Evolutionary conservation across 352 stramenopile species (phyloP).

Genomic region (Sclerospora graminicola): DNA sequence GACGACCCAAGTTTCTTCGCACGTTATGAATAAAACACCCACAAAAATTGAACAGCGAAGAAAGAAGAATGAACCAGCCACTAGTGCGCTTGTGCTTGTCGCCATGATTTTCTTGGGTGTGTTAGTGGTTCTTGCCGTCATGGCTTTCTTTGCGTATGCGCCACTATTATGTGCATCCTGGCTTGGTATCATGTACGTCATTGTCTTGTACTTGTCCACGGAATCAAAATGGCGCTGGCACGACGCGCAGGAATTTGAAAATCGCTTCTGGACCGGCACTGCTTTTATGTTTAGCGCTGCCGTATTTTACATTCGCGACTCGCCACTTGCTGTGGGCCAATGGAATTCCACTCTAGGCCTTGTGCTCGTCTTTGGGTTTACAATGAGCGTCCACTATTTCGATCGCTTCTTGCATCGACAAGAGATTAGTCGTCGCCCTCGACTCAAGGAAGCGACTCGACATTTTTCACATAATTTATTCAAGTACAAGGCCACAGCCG

Average conservation of each 20-base stretch:
- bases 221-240: slow-evolving; percentile 82
- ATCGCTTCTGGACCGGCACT: slow-evolving; percentile 95
- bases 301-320: slow-evolving; percentile 93
- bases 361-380: slow-evolving; percentile 73
- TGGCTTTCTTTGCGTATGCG: slow-evolving; percentile 78
- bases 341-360: slow-evolving; percentile 66
- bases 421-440: slow-evolving; percentile 52
- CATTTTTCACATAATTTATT: slow-evolving; percentile 65
- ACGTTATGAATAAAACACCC: neutral
- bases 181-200: slow-evolving; percentile 75
- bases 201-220: slow-evolving; percentile 70
- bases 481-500: slow-evolving; percentile 70
- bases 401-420: slow-evolving; percentile 73
- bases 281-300: slow-evolving; percentile 88
- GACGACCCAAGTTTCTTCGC: slow-evolving; percentile 7
- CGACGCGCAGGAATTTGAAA: slow-evolving; percentile 92
- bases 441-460: slow-evolving; percentile 35
- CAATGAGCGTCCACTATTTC: slow-evolving; percentile 66
- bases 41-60: neutral
- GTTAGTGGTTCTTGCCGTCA: slow-evolving; percentile 48
- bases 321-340: slow-evolving; percentile 71
- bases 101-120: slow-evolving; percentile 56
- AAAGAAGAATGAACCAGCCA: slow-evolving; percentile 30
- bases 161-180: slow-evolving; percentile 71
- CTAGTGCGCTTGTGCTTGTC: slow-evolving; percentile 61